Base-by-base conservation (phyloP, 1,284 basidiomycete genomes). In the Leucoagaricus sp. region DNA sequence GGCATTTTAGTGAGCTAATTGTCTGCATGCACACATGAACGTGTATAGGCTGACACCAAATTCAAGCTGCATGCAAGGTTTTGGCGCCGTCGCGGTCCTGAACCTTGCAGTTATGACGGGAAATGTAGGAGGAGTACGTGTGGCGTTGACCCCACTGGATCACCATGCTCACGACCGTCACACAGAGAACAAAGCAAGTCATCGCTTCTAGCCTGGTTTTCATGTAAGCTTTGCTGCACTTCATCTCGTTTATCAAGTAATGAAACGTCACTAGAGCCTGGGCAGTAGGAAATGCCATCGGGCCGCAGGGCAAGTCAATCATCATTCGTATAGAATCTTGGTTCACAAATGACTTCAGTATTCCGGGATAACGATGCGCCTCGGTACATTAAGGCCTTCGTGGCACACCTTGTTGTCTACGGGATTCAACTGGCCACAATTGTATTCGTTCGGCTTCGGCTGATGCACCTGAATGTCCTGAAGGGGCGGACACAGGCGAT, bases 241-340 rank as follows among this genome's bases (percentile, higher is more conserved):
- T n/a, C 12, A 23, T 5, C 3, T 4, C 5, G 21, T 26, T 26
- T 10, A 36, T 8, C 34, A 34, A 21, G 19, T 19, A 13, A 29
- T 21, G 34, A 53, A 12, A 17, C 51, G 4, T 19, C 25, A 36
- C 48, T 26, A 75, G 74, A 49, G 74, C 78, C 4, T 81, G 79
- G 78, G 76, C 79, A 9, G 74, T 76, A 17, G 79, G 79, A 29
- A 81, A 81, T 63, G 77, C 79, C 7, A 68, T 80, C 60, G 77
- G 78, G 3, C 77, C 78, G 4, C 78, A 80, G 69, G 73, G 75
- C 73, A 79, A 70, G 72, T 72, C 73, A 19, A 42, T 23, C 40
- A n/a, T 15, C 46, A 10, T 21, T 29, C 25, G 8, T 19, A 13
- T 19, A n/a, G 10, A 10, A 12, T n/a, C 19, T 25, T 0, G 17